Percentiles rank a stretch among this genome's conserved stretches.
These are phyloP conservation scores for Fusarium bulbicola DNA, from an alignment of 2,329 filamentous ascomycete species.

Conservation along the genomic window DNA sequence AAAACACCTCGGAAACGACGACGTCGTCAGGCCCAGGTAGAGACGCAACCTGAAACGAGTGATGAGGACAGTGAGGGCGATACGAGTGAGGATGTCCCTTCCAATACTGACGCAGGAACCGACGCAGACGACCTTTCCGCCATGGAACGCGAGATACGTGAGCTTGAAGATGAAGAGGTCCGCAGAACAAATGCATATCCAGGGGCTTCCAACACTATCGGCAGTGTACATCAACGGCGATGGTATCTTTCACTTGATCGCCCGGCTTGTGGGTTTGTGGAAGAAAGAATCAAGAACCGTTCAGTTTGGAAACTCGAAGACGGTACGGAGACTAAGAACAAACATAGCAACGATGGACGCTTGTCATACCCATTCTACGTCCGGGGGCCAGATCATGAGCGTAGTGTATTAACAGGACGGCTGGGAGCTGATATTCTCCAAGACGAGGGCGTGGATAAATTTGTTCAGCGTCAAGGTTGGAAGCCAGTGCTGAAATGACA, in stretches of 20 bases:
- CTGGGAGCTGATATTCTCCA: slow-evolving; percentile 65
- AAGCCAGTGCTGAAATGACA: slow-evolving; percentile 51
- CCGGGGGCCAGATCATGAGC: slow-evolving; percentile 66
- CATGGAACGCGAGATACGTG: slow-evolving; percentile 53
- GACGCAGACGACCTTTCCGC: slow-evolving; percentile 41
- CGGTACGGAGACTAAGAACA: not conserved
- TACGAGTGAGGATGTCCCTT: slow-evolving; percentile 31
- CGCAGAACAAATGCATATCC: slow-evolving; percentile 71
- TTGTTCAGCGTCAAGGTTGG: slow-evolving; percentile 69
- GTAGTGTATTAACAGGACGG: slow-evolving; percentile 73
- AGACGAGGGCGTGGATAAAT: slow-evolving; percentile 68
- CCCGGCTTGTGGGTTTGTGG: slow-evolving; percentile 64
- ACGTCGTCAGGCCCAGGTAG: not conserved
- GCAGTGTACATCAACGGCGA: slow-evolving; percentile 71
- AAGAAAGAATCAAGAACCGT: slow-evolving; percentile 40
- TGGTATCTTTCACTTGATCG: slow-evolving; percentile 75
- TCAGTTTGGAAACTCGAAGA: slow-evolving; percentile 15
- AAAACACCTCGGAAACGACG: slow-evolving; percentile 14
- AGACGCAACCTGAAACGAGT: slow-evolving; percentile 38
- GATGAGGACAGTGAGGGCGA: slow-evolving; percentile 28
- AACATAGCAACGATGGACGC: slow-evolving; percentile 20
- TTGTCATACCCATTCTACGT: slow-evolving; percentile 69
- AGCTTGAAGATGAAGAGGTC: slow-evolving; percentile 63
- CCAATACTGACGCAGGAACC: slow-evolving; percentile 20
- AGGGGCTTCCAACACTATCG: slow-evolving; percentile 71